phyloP scores from a whole-genome alignment of 345 rosid species.

The Eucalyptus grandis region DNA sequence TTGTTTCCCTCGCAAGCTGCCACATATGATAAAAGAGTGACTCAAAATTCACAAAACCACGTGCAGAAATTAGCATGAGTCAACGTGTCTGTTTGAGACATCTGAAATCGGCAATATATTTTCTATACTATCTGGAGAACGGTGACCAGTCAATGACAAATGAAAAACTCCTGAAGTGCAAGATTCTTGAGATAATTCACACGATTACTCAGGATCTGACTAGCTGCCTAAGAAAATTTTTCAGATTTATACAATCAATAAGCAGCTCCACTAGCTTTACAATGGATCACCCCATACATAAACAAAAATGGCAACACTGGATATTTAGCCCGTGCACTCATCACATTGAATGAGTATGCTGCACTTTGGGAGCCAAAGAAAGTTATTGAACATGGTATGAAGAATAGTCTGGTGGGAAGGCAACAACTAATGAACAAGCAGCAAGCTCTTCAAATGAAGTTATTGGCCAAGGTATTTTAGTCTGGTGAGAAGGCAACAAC shows the following conservation, averaged over 20 bases:
- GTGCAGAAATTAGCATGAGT: neutral
- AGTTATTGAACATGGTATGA: neutral
- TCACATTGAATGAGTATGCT: neutral
- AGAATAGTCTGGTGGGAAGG: neutral
- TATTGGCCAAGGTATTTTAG: neutral
- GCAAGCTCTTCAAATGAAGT: neutral
- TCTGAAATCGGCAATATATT: neutral
- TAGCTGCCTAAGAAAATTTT: neutral
- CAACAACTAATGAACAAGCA: neutral
- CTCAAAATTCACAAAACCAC: neutral
- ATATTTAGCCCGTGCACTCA: neutral
- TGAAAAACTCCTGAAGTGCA: neutral
- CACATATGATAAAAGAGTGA: neutral
- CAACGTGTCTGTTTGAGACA: neutral
- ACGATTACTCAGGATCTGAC: neutral
- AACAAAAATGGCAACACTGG: neutral
- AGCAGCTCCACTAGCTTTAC: neutral
- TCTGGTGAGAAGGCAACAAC: neutral
- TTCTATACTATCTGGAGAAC: neutral
- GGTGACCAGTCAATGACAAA: neutral
- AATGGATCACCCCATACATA: neutral
- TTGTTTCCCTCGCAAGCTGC: conserved; percentile 85
- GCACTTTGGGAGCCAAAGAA: neutral
- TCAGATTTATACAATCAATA: neutral
- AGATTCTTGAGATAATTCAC: neutral